Evolutionary conservation across 805 yeast species (phyloP).

Genomic region (Starmerella lactis-condensi): DNA sequence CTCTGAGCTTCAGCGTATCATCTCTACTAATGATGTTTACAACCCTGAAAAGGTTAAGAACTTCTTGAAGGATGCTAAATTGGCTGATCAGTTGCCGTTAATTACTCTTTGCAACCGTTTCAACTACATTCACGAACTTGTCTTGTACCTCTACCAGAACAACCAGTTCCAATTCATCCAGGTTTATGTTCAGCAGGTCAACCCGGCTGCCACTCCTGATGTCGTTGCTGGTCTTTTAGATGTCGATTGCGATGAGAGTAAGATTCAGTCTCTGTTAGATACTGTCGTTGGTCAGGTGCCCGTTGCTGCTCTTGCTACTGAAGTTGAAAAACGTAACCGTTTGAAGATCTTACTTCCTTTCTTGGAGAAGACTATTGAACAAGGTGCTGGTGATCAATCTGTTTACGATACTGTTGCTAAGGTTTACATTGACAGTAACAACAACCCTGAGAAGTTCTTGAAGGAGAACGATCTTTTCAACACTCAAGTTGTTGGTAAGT

Average conservation of each 20-base stretch:
- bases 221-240: slow-evolving; percentile 91
- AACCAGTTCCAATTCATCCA: slow-evolving; percentile 92
- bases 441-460: slow-evolving; percentile 91
- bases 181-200: slow-evolving; percentile 93
- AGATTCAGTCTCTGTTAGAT: slow-evolving; percentile 59
- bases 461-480: slow-evolving; percentile 79
- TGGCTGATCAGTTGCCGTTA: slow-evolving; percentile 89
- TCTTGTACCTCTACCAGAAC: slow-evolving; percentile 83
- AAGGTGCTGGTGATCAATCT: slow-evolving; percentile 69
- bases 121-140: slow-evolving; percentile 79
- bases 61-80: slow-evolving; percentile 80
- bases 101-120: slow-evolving; percentile 91
- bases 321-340: slow-evolving; percentile 92
- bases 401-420: slow-evolving; percentile 90
- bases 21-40: slow-evolving; percentile 81
- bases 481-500: slow-evolving; percentile 87
- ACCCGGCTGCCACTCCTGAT: slow-evolving; percentile 88
- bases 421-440: slow-evolving; percentile 93
- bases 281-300: slow-evolving; percentile 93
- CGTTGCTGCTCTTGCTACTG: slow-evolving; percentile 67
- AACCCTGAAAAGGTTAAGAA: slow-evolving; percentile 96
- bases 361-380: slow-evolving; percentile 73
- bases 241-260: slow-evolving; percentile 88
- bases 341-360: slow-evolving; percentile 81
- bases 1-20: slow-evolving; percentile 89